Evolutionary conservation across 1,284 basidiomycete species (phyloP).

Genomic region (Stygiomarasmius scandens): DNA sequence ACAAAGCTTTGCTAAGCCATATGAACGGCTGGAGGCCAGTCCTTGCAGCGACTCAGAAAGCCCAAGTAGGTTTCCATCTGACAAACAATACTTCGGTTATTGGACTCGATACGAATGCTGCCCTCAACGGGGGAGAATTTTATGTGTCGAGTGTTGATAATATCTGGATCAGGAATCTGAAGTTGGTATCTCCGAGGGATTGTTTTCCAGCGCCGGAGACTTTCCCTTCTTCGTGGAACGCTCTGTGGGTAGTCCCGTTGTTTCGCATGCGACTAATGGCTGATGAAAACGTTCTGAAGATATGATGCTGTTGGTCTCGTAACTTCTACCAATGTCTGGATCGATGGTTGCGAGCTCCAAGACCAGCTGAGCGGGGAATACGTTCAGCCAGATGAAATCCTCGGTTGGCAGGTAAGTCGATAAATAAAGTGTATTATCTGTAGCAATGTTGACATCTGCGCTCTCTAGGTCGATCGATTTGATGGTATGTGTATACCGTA

Average conservation of each 20-base stretch:
- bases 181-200: slow-evolving; percentile 20
- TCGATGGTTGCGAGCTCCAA: slow-evolving; percentile 19
- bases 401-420: slow-evolving; percentile 16
- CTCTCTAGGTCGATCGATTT: slow-evolving; percentile 15
- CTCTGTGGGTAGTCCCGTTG: slow-evolving; percentile 47
- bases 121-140: slow-evolving; percentile 20
- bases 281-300: too few relatives aligned
- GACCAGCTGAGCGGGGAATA: slow-evolving; percentile 18
- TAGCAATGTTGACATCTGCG: neutral
- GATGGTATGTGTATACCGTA: slow-evolving; percentile 17
- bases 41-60: slow-evolving; percentile 18
- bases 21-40: slow-evolving; percentile 20
- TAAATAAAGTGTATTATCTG: neutral
- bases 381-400: slow-evolving; percentile 16
- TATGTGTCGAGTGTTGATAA: slow-evolving; percentile 18
- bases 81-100: slow-evolving; percentile 21
- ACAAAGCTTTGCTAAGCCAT: slow-evolving; percentile 15
- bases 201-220: slow-evolving; percentile 22
- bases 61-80: slow-evolving; percentile 19
- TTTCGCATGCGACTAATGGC: too few relatives aligned
- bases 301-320: slow-evolving; percentile 35
- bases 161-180: slow-evolving; percentile 21
- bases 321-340: slow-evolving; percentile 20
- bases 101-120: slow-evolving; percentile 17
- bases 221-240: slow-evolving; percentile 66